phyloP scores from a whole-genome alignment of 1,139 yeast genomes.

The Entelexis sorbosivorans region DNA sequence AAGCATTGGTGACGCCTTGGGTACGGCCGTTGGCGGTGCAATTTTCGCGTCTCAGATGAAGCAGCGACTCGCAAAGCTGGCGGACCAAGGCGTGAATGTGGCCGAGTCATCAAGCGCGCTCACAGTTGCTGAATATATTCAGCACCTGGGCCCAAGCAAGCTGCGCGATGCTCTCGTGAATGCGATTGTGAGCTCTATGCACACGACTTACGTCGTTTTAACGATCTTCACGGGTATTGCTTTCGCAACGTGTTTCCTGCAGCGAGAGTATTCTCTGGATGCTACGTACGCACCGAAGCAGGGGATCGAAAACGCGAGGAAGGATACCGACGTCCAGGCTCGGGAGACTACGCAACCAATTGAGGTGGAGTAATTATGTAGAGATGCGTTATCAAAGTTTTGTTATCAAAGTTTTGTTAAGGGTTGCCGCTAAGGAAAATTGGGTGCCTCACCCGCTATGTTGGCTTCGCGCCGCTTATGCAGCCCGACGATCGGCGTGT shows the following conservation, averaged over 20 bases:
- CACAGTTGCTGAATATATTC: slow-evolving; percentile 22
- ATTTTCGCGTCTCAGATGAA: slow-evolving; percentile 33
- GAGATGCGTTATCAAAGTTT: no score
- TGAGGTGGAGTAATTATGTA: neutral
- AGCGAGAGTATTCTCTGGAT: slow-evolving; percentile 26
- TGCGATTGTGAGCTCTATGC: slow-evolving; percentile 23
- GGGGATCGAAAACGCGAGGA: slow-evolving; percentile 14
- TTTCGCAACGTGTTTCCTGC: slow-evolving; percentile 22
- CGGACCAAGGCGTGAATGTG: slow-evolving; percentile 11
- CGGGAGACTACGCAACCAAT: neutral
- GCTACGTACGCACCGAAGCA: slow-evolving; percentile 23
- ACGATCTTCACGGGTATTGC: slow-evolving; percentile 24
- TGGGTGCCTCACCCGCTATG: no score
- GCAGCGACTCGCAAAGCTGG: slow-evolving; percentile 16
- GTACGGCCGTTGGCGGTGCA: slow-evolving; percentile 42
- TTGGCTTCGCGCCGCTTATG: no score
- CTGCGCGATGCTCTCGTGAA: slow-evolving; percentile 17
- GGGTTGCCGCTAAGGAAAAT: no score
- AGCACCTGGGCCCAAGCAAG: slow-evolving; percentile 20
- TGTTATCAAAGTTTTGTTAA: no score
- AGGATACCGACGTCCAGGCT: neutral
- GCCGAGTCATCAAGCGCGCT: slow-evolving; percentile 22
- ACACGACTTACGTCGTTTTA: slow-evolving; percentile 22
- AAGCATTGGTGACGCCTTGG: slow-evolving; percentile 42
- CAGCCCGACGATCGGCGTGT: neutral